phyloP scores from a whole-genome alignment of 352 stramenopile genomes.

The Stramenopiles sp. region DNA sequence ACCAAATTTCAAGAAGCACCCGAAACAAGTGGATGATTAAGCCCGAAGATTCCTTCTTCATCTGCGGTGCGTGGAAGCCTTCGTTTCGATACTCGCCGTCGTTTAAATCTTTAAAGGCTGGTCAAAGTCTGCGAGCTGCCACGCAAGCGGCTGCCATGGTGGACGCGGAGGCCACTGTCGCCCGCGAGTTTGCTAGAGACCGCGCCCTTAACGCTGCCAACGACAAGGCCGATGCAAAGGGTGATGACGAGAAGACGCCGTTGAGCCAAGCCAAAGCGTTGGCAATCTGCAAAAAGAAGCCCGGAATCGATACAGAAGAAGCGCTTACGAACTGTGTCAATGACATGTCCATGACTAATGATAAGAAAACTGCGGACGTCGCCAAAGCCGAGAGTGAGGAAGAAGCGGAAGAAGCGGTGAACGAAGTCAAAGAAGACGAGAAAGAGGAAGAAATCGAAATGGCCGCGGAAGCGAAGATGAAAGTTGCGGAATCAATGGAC shows the following conservation, averaged over 20 bases:
- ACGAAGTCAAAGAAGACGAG: background rate
- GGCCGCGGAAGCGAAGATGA: background rate
- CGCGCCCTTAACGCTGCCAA: background rate
- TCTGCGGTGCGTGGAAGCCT: background rate
- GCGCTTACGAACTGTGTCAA: background rate
- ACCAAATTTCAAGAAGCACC: background rate
- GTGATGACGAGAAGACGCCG: background rate
- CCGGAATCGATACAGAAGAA: background rate
- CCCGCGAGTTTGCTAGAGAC: background rate
- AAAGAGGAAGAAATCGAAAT: constrained; percentile 10
- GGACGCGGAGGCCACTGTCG: background rate
- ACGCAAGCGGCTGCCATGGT: constrained; percentile 1
- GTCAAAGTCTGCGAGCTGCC: background rate
- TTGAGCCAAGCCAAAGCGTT: background rate
- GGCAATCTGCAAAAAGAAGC: constrained; percentile 7
- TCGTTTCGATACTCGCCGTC: too few relatives aligned
- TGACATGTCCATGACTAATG: background rate
- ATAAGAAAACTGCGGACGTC: background rate
- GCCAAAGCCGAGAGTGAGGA: constrained; percentile 2
- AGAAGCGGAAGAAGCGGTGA: background rate
- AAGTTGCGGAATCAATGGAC: background rate
- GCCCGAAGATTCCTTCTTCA: constrained; percentile 12
- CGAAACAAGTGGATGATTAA: background rate
- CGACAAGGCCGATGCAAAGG: background rate
- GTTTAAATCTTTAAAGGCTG: constrained; percentile 5